A percentile compares a stretch with the other conserved stretches of the same genome.
Conservation (phyloP, 345 rosid species). For the Salix caprea region DNA sequence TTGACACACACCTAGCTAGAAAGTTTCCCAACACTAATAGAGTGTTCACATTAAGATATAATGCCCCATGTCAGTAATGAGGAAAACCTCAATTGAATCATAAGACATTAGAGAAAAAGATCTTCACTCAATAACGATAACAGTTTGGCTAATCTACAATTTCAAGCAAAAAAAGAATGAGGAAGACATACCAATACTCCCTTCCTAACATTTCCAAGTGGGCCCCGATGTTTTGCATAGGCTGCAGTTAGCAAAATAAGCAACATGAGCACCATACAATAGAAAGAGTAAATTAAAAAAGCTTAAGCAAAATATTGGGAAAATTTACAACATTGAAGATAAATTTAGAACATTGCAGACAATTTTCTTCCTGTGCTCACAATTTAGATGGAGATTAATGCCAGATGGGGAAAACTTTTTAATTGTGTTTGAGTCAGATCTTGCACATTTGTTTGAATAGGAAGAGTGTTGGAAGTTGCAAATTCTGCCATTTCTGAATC, state of each 20-base stretch:
- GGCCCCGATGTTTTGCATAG: constrained; percentile 79
- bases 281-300: background rate
- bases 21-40: background rate
- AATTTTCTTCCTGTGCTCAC: background rate
- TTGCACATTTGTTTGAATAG: too few relatives aligned
- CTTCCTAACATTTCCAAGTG: constrained; percentile 94
- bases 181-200: constrained; percentile 76
- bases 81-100: background rate
- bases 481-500: too few relatives aligned
- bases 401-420: background rate
- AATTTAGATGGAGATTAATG: background rate
- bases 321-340: background rate
- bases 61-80: background rate
- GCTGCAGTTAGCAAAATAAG: constrained; percentile 41
- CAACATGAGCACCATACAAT: background rate
- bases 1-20: too few relatives aligned
- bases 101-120: background rate
- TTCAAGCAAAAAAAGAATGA: background rate
- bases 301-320: background rate
- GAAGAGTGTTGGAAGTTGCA: too few relatives aligned
- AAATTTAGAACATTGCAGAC: background rate
- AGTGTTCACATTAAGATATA: background rate
- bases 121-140: background rate
- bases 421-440: background rate
- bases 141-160: background rate